Base-by-base conservation (phyloP, 2,329 filamentous ascomycete genomes). In the Dactylellina leptospora region DNA sequence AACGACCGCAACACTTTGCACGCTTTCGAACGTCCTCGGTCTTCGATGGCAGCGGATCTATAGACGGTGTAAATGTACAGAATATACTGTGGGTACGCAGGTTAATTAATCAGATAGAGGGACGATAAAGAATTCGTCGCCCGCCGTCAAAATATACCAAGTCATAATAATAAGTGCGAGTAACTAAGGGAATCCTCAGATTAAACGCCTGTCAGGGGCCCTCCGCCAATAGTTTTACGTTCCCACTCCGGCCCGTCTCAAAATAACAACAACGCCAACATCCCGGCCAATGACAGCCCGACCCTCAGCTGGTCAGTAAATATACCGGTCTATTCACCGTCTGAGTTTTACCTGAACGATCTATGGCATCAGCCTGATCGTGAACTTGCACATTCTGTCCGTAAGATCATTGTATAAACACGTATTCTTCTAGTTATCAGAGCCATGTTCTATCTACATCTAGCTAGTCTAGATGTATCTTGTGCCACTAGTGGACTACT, bases 171-270 rank as follows among this genome's bases (percentile, higher is more conserved):
- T 45, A 20, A 45, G 16, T 28, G 25, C 13, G 45, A 28, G 47
- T 38, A 53, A 53, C 48, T 53, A 53, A 53, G 61, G 54, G 45
- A 54, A 69, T 60, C 63, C 62, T 33, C 53, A 55, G 58, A 63
- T 64, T 72, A 72, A 60, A 72, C 68, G 68, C 68, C 53, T 55
- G 60, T 72, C 68, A 72, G 59, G 68, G 61, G 68, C 40, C 44
- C 50, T 40, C 36, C 23, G 33, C 61, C 61, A 66, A 66, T 66
- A 1, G 51, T 16, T 23, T 56, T 66, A 30, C 61, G 51, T 48
- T 42, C 36, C 44, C 25, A 48, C 61, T 25, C 23, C n/a, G n/a
- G 54, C 38, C 38, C 59, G n/a, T n/a, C n/a, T 59, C 53, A 59
- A 72, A 72, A 72, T 63, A 72, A 72, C 68, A 72, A 72, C 59